Percentiles rank a stretch among this genome's conserved stretches.
phyloP scores from a whole-genome alignment of 495 filamentous ascomycete species.

The Amphirosellinia nigrospora region DNA sequence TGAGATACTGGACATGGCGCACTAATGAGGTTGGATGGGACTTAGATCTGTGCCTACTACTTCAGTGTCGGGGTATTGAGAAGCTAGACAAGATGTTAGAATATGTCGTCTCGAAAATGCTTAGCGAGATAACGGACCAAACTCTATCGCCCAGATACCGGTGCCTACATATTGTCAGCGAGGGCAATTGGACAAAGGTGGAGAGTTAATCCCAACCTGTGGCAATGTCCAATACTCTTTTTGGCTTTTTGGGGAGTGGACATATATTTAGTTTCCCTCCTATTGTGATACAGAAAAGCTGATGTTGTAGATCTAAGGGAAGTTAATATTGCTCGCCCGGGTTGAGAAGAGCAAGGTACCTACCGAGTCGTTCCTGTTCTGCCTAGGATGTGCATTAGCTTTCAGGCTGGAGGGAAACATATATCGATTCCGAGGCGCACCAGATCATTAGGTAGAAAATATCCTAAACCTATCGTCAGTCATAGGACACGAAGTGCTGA shows the following conservation, averaged over 20 bases:
- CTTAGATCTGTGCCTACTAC: constrained; percentile 59
- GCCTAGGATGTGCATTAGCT: constrained; percentile 33
- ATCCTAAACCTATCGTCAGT: constrained; percentile 35
- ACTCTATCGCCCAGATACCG: constrained; percentile 54
- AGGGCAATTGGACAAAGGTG: neutral
- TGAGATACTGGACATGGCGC: constrained; percentile 13
- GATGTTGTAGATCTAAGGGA: constrained; percentile 55
- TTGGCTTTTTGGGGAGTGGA: constrained; percentile 46
- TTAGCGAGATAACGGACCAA: constrained; percentile 20
- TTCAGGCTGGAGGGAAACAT: neutral
- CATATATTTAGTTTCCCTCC: constrained; percentile 49
- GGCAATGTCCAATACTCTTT: constrained; percentile 51
- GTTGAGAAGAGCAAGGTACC: constrained; percentile 8
- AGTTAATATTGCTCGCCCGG: neutral
- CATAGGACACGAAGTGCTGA: neutral
- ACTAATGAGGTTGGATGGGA: constrained; percentile 59
- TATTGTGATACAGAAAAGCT: constrained; percentile 49
- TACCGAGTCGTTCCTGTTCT: constrained; percentile 55
- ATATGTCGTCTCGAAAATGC: neutral
- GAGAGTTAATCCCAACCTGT: constrained; percentile 36
- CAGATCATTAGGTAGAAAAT: constrained; percentile 47
- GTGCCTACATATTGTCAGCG: constrained; percentile 39
- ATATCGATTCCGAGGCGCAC: constrained; percentile 26
- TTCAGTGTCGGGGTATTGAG: constrained; percentile 38
- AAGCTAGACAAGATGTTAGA: constrained; percentile 32